Evolutionary conservation across 2,329 filamentous ascomycete species (phyloP), one percentile per base, ranked within the genome.

Genomic region (Tricladium varicosporioides): DNA sequence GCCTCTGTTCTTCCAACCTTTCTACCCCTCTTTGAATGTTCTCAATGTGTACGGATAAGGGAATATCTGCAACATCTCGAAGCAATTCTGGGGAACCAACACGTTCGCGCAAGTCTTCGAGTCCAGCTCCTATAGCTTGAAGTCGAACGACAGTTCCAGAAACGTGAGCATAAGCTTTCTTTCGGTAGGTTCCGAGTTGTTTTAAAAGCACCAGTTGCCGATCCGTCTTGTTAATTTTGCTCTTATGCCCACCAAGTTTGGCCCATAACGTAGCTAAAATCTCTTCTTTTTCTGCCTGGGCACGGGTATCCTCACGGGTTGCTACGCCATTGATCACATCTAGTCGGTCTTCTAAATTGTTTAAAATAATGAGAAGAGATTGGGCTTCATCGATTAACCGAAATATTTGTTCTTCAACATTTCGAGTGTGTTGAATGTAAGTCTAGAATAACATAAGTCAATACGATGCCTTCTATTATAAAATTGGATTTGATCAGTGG

Each of bases 11-110:
- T 69, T 90, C 85, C 59, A 94, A 73, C 60, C 90, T 78, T 71
- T 92, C 87, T 1, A 92, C 83, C 0, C 88, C 87, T 49, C 83
- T 76, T 56, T 88, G 79, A 60, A 94, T 91, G 55, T 84, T 86
- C 63, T 91, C 85, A 43, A 94, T 85, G 68, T 94, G 89, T 44
- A 91, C 85, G 51, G 81, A 80, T 4, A 94, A 74, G 2, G 89
- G 88, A 9, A 91, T 77, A 27, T 77, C 74, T 2, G 65, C 70
- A 7, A 75, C 74, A 22, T 76, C 79, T 1, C 79, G 79, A 10
- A 85, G 65, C 9, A 87, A 70, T 61, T 85, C 85, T 0, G 89
- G 88, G 55, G 82, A 80, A 0, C 83, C 84, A 9, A 92, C 87
- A 5, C 86, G 76, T 58, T 91, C 87, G 18, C 88, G 77, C 63